These are phyloP conservation scores for Selaginella tamariscina DNA, from an alignment of 75 land plant species.

Conservation along the genomic window DNA sequence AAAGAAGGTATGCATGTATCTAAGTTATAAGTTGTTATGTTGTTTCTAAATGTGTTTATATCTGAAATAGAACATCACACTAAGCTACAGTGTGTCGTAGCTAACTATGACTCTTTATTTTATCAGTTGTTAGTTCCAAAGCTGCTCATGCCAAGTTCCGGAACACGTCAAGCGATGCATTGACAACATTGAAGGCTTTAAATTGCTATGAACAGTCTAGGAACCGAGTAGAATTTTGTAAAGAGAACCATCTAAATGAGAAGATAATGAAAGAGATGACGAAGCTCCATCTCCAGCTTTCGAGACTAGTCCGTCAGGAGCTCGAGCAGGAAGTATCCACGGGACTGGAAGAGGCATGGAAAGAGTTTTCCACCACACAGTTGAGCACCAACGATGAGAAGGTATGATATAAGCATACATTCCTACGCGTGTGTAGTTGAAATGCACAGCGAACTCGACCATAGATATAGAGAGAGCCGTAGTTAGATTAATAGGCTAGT, in stretches of 20 bases:
- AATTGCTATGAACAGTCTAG: conserved; percentile 62
- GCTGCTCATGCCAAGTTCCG: conserved; percentile 41
- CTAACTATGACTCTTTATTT: no score
- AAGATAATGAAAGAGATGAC: conserved; percentile 99
- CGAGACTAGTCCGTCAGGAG: conserved; percentile 40
- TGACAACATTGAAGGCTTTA: conserved; percentile 66
- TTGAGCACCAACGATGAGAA: conserved; percentile 43
- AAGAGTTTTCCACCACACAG: neutral
- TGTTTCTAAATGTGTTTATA: no score
- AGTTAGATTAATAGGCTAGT: no score
- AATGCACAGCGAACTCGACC: no score
- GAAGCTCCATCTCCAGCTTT: conserved; percentile 70
- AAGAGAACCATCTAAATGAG: conserved; percentile 35
- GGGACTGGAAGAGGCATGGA: conserved; percentile 20
- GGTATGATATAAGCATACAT: no score
- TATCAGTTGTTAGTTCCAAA: no score
- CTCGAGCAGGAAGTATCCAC: conserved; percentile 9
- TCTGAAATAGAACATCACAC: no score
- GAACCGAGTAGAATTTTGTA: conserved; percentile 58
- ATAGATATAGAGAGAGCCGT: no score
- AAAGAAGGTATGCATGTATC: neutral
- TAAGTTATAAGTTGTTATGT: no score
- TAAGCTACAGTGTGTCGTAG: no score
- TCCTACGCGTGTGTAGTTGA: no score
- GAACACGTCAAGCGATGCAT: conserved; percentile 68